Base-by-base conservation (phyloP, 2,329 filamentous ascomycete species). In the Thielaviopsis cerberus region DNA sequence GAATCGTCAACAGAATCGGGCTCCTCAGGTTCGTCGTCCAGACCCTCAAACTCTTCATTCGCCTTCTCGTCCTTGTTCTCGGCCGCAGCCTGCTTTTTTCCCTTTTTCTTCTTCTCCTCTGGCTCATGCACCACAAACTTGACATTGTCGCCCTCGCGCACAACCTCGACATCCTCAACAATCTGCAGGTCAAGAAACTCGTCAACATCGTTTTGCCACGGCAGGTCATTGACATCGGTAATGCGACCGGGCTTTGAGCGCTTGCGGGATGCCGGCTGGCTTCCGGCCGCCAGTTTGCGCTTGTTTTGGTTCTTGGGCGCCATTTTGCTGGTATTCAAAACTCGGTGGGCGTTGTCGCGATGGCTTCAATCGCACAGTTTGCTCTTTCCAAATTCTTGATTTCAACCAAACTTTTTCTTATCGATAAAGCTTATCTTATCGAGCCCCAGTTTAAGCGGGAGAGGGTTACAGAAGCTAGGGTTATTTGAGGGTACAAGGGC, bases 171-270 rank as follows among this genome's bases (percentile, higher is more conserved):
- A 55, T 87, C 88, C 17, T 94, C 87, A 53, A 97, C 84, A 65
- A 97, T 90, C 66, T 98, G 89, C 1, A 98, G 72, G 0, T 87
- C 89, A 65, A 84, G 94, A 69, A 98, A 96, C 0, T 92, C 92
- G 63, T 94, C 89, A n/a, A 87, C 87, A 71, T 96, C 88, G 52
- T 91, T 82, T 64, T 77, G 73, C 81, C 81, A 84, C 67, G 71
- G 68, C 51, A 84, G 69, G 1, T 75, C 70, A 62, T 75, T 69
- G 27, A 74, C 69, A 51, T 73, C 70, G 23, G 78, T 70, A 63
- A 66, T 34, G 17, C 34, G 55, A 22, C 60, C 52, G 17, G 68
- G 66, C 64, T 70, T 71, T 54, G 61, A 37, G 20, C 57, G 53
- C 30, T 54, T 54, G 53, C 57, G 57, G 11, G 53, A 51, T 20